Evolutionary conservation across 768 basidiomycete species (phyloP).

Genomic region (Collybia sordida): DNA sequence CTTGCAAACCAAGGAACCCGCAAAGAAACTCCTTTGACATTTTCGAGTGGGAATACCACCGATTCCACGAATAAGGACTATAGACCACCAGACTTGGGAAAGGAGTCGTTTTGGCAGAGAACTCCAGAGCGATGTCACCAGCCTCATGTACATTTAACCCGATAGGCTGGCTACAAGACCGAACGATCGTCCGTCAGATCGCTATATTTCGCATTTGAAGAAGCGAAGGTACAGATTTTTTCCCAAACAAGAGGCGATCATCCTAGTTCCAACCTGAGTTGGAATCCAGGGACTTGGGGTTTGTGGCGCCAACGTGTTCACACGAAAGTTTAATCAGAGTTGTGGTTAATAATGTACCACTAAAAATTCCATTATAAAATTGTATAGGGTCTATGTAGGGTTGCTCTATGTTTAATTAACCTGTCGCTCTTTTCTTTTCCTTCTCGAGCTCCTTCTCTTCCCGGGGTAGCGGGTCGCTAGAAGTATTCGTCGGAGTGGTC

Average conservation of each 20-base stretch:
- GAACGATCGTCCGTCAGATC: conserved; percentile 21
- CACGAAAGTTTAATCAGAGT: conserved; percentile 8
- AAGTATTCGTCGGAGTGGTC: conserved; percentile 18
- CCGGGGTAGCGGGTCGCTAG: conserved; percentile 23
- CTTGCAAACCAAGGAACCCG: conserved; percentile 15
- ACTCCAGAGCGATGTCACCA: conserved; percentile 18
- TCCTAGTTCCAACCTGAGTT: conserved; percentile 6
- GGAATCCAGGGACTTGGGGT: conserved; percentile 3
- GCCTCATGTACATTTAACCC: conserved; percentile 7
- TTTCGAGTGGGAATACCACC: conserved; percentile 20
- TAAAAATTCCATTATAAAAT: conserved; percentile 10
- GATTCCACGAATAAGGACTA: conserved; percentile 18
- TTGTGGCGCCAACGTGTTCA: conserved; percentile 16
- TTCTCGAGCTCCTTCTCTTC: conserved; percentile 40
- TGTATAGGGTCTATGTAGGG: conserved; percentile 11
- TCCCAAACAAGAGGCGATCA: conserved; percentile 14
- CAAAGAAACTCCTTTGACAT: conserved; percentile 28
- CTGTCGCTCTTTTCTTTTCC: conserved; percentile 52
- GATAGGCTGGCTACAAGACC: conserved; percentile 17
- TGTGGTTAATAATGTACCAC: conserved; percentile 5
- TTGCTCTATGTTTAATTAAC: conserved; percentile 25
- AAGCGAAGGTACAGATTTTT: conserved; percentile 12
- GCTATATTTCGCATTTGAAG: conserved; percentile 13
- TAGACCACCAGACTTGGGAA: conserved; percentile 14
- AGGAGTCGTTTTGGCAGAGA: conserved; percentile 13